phyloP scores from a whole-genome alignment of 208 protist genomes.

The Trypanosoma vivax region DNA sequence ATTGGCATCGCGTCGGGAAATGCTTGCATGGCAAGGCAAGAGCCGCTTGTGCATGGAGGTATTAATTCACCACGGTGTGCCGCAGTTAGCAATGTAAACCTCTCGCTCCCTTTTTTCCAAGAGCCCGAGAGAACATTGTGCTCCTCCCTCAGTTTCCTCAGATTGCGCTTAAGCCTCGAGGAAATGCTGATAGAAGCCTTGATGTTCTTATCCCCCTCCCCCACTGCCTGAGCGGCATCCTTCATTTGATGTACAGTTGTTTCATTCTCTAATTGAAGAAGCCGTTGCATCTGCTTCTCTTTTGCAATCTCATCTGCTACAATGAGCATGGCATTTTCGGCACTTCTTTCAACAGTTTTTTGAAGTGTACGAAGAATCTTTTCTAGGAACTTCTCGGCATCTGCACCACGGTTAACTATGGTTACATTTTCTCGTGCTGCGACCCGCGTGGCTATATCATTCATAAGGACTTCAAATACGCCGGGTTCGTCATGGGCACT shows the following conservation, averaged over 20 bases:
- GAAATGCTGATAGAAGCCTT: conserved; percentile 29
- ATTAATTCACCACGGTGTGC: conserved; percentile 52
- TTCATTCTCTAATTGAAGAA: conserved; percentile 70
- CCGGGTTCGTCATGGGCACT: conserved; percentile 5
- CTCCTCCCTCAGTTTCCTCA: conserved; percentile 33
- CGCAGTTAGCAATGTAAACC: conserved; percentile 70
- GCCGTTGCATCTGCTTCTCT: conserved; percentile 86
- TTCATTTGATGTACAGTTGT: conserved; percentile 5
- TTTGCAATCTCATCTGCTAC: conserved; percentile 87
- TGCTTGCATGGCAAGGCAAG: conserved; percentile 34
- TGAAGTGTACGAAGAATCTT: conserved; percentile 52
- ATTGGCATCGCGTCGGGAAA: conserved; percentile 35
- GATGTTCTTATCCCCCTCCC: conserved; percentile 4
- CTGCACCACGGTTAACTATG: conserved; percentile 63
- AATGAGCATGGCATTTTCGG: conserved; percentile 85
- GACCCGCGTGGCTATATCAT: conserved; percentile 49
- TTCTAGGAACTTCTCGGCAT: conserved; percentile 54
- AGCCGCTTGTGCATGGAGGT: conserved; percentile 57
- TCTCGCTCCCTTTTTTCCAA: conserved; percentile 12
- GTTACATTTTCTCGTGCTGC: conserved; percentile 78
- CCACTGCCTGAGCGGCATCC: conserved; percentile 9
- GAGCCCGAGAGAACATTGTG: conserved; percentile 30
- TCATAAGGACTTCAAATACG: conserved; percentile 43
- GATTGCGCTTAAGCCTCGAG: conserved; percentile 33
- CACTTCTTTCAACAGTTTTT: conserved; percentile 41